Conservation (phyloP, 805 yeast genomes). For the Hanseniaspora pseudoguilliermondii region DNA sequence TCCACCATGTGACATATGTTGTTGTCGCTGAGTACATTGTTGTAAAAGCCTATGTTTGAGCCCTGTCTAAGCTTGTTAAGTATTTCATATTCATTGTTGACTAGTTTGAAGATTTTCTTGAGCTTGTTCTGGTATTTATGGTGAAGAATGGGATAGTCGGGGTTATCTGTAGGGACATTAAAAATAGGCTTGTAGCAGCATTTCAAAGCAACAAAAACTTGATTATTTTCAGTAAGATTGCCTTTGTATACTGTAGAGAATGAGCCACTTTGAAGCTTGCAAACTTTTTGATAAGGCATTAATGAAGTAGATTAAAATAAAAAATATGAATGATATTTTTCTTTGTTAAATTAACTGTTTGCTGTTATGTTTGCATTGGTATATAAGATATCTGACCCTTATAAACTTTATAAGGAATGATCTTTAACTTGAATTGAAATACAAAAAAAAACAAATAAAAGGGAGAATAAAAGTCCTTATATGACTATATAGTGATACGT, state of each 20-base stretch:
- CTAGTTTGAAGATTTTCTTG: constrained; percentile 14
- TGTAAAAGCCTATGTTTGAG: constrained; percentile 8
- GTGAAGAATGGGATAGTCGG: background rate
- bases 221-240: constrained; percentile 17
- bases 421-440: no score
- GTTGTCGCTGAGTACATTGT: constrained; percentile 21
- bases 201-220: constrained; percentile 23
- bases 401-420: no score
- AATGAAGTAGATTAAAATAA: no score
- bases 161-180: background rate
- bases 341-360: background rate
- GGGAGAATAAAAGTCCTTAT: no score
- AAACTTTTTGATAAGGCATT: constrained; percentile 17
- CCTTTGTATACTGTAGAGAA: constrained; percentile 26
- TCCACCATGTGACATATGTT: constrained; percentile 49
- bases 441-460: no score
- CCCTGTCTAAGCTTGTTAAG: constrained; percentile 30
- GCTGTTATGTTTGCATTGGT: background rate
- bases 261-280: constrained; percentile 24
- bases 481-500: no score
- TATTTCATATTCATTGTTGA: constrained; percentile 23
- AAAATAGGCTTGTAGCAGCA: constrained; percentile 19
- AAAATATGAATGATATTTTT: background rate
- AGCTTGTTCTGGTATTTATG: constrained; percentile 9
- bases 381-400: no score